These are phyloP conservation scores for Verticillium tricorpus DNA, from an alignment of 2,329 filamentous ascomycete genomes.

Conservation along the genomic window DNA sequence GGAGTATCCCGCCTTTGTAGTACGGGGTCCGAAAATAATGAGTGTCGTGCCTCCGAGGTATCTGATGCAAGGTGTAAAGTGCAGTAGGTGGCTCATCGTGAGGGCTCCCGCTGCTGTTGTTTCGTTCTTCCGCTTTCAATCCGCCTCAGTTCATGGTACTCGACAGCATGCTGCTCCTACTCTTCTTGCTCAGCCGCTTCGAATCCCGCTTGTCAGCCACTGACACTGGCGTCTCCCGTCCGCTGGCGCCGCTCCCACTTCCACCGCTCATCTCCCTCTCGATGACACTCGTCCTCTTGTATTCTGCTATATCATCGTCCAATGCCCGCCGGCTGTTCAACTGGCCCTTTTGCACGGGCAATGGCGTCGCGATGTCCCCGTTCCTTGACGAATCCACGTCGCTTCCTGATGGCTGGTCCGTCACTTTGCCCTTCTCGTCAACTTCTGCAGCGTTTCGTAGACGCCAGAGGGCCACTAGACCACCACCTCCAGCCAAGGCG, in stretches of 20 bases:
- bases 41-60: neutral
- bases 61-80: neutral
- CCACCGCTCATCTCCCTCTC: neutral
- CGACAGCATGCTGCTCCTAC: neutral
- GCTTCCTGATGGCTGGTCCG: constrained; percentile 6
- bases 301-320: neutral
- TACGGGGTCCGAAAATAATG: neutral
- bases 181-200: neutral
- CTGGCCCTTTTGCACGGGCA: neutral
- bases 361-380: neutral
- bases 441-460: constrained; percentile 3
- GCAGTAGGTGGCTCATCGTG: neutral
- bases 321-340: neutral
- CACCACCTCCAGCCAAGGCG: constrained; percentile 5
- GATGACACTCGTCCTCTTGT: neutral
- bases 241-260: neutral
- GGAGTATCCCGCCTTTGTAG: neutral
- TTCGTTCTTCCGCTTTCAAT: neutral
- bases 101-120: neutral
- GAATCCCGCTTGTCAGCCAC: neutral
- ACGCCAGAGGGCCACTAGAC: constrained; percentile 1
- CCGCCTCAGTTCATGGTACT: neutral
- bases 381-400: neutral
- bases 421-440: constrained; percentile 11
- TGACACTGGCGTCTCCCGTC: neutral